Conservation (phyloP, 75 land plant species). For the Larix kaempferi region DNA sequence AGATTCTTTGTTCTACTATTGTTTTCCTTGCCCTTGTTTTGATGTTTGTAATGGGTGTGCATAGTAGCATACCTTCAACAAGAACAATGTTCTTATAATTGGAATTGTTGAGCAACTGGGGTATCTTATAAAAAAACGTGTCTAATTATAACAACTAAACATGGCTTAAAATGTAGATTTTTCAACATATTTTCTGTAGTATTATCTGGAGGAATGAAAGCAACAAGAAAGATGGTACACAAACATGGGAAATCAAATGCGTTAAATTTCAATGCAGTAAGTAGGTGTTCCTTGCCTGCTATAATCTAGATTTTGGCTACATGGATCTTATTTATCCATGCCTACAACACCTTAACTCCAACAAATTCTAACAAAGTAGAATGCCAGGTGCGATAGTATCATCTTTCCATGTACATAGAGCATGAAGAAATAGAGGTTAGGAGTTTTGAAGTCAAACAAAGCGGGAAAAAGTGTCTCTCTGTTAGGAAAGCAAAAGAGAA, state of each 20-base stretch:
- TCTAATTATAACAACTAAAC: no score
- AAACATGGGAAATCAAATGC: conserved; percentile 63
- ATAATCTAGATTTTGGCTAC: conserved; percentile 73
- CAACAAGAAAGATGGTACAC: conserved; percentile 43
- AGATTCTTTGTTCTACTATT: no score
- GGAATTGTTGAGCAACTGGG: no score
- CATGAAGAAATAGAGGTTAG: conserved; percentile 62
- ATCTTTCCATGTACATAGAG: conserved; percentile 31
- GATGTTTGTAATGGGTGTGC: no score
- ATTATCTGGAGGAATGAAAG: conserved; percentile 3
- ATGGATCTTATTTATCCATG: conserved; percentile 59
- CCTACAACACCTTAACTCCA: conserved; percentile 45
- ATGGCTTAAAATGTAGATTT: no score
- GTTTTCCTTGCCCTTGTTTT: no score
- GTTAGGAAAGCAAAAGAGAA: conserved; percentile 41
- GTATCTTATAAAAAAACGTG: no score
- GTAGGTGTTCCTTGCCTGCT: conserved; percentile 54
- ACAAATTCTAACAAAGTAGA: conserved; percentile 14
- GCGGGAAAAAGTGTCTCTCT: conserved; percentile 36
- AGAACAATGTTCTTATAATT: no score
- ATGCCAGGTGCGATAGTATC: conserved; percentile 18
- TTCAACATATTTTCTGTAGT: neutral
- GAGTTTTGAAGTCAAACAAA: conserved; percentile 46
- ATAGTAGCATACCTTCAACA: no score
- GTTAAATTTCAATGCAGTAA: conserved; percentile 61